These are phyloP conservation scores for Fulvia fulva DNA, from an alignment of 2,329 filamentous ascomycete species.

Conservation along the genomic window DNA sequence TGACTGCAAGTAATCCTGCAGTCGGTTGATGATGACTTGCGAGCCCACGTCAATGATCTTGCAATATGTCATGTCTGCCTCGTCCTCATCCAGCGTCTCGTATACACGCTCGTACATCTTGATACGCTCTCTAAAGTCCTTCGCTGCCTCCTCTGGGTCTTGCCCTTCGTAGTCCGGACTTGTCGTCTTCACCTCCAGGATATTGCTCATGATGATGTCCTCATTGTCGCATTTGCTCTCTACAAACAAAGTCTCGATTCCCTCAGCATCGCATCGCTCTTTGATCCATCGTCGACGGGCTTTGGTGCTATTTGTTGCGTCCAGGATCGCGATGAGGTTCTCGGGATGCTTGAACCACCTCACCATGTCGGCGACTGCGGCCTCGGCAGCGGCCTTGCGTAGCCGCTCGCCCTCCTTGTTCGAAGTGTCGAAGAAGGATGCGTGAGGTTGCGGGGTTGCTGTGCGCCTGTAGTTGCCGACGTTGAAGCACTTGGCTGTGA, in stretches of 20 bases:
- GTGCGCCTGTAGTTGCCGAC: slow-evolving; percentile 92
- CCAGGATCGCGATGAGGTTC: slow-evolving; percentile 87
- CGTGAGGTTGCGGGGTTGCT: slow-evolving; percentile 82
- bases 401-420: slow-evolving; percentile 89
- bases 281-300: slow-evolving; percentile 85
- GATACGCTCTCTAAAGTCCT: slow-evolving; percentile 91
- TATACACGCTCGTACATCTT: slow-evolving; percentile 97
- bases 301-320: slow-evolving; percentile 96
- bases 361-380: slow-evolving; percentile 89
- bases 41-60: slow-evolving; percentile 96
- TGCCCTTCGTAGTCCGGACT: slow-evolving; percentile 92
- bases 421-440: slow-evolving; percentile 90
- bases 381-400: slow-evolving; percentile 82
- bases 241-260: slow-evolving; percentile 86
- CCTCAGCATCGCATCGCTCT: slow-evolving; percentile 67
- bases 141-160: slow-evolving; percentile 85
- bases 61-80: slow-evolving; percentile 85
- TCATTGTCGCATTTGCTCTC: slow-evolving; percentile 97
- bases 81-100: slow-evolving; percentile 84
- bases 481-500: slow-evolving; percentile 92
- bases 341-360: slow-evolving; percentile 76
- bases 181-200: slow-evolving; percentile 85
- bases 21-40: slow-evolving; percentile 96
- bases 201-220: slow-evolving; percentile 91
- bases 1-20: slow-evolving; percentile 94